Conservation (phyloP, 2,329 filamentous ascomycete species). For the Bimuria novae-zelandiae region DNA sequence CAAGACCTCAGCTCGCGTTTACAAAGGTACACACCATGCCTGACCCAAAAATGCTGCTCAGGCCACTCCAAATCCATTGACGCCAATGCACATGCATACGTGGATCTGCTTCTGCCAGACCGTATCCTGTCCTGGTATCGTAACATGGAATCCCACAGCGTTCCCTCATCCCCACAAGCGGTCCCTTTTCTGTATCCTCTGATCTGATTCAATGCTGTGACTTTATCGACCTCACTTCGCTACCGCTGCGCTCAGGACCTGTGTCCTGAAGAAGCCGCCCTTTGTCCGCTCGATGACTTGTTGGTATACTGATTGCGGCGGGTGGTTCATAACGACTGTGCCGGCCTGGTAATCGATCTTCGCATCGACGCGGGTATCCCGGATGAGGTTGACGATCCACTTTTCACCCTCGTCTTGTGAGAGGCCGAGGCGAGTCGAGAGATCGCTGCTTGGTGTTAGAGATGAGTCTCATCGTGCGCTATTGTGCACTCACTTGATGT, state of each 20-base stretch:
- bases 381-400: conserved; percentile 99
- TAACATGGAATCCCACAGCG: background rate
- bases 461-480: no score
- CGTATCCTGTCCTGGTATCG: background rate
- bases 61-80: background rate
- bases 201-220: background rate
- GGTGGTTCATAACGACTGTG: conserved; percentile 99
- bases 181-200: background rate
- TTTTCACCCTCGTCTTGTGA: conserved; percentile 97
- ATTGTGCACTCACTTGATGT: conserved; percentile 83
- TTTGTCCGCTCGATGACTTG: conserved; percentile 99
- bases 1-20: background rate
- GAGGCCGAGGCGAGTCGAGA: conserved; percentile 88
- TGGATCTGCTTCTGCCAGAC: background rate
- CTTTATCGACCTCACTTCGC: conserved; percentile 47
- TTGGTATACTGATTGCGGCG: conserved; percentile 96
- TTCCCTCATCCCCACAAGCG: conserved; percentile 13
- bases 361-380: conserved; percentile 94
- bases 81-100: background rate
- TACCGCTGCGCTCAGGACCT: conserved; percentile 74
- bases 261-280: conserved; percentile 97
- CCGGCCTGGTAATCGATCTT: conserved; percentile 99
- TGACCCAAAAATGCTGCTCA: background rate
- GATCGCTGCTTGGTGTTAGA: conserved; percentile 61
- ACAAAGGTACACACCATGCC: background rate